phyloP scores from a whole-genome alignment of 768 basidiomycete genomes.

The Tylopilus rubrobrunneus region DNA sequence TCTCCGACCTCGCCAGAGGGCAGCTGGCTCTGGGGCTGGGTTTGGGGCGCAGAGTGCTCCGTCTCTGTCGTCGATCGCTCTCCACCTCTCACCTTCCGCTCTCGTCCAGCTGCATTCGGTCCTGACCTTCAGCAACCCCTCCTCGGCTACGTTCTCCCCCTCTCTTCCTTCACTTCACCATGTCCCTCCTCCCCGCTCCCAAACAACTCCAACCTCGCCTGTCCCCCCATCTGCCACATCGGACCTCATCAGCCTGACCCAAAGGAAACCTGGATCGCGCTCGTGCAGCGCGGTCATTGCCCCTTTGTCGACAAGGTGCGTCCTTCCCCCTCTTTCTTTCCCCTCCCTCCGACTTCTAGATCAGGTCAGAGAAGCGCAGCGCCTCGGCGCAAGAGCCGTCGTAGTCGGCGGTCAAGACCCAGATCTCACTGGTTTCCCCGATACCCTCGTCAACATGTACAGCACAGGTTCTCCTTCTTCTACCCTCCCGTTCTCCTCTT shows the following conservation, averaged over 20 bases:
- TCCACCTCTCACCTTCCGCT: constrained; percentile 65
- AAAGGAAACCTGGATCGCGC: constrained; percentile 81
- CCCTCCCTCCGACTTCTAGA: neutral
- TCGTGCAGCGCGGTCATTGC: constrained; percentile 86
- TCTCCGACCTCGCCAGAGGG: constrained; percentile 43
- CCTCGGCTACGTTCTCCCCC: constrained; percentile 67
- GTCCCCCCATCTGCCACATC: constrained; percentile 60
- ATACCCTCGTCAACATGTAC: constrained; percentile 87
- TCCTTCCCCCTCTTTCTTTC: constrained; percentile 19
- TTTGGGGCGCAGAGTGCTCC: constrained; percentile 64
- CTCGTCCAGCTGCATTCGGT: constrained; percentile 75
- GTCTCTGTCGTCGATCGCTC: constrained; percentile 76
- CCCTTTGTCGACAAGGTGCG: constrained; percentile 85
- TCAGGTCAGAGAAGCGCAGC: constrained; percentile 55
- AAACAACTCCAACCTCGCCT: constrained; percentile 47
- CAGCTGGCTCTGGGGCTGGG: constrained; percentile 59
- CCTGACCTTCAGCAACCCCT: constrained; percentile 64
- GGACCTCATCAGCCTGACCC: constrained; percentile 54
- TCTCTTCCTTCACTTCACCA: constrained; percentile 57
- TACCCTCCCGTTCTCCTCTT: constrained; percentile 24
- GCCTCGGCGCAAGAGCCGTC: constrained; percentile 77
- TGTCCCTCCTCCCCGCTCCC: constrained; percentile 34
- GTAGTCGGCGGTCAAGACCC: constrained; percentile 88
- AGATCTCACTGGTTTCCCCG: constrained; percentile 59
- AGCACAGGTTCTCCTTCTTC: constrained; percentile 64